Evolutionary conservation across 2,329 filamentous ascomycete genomes (phyloP).

Genomic region (Fusarium sp.): DNA sequence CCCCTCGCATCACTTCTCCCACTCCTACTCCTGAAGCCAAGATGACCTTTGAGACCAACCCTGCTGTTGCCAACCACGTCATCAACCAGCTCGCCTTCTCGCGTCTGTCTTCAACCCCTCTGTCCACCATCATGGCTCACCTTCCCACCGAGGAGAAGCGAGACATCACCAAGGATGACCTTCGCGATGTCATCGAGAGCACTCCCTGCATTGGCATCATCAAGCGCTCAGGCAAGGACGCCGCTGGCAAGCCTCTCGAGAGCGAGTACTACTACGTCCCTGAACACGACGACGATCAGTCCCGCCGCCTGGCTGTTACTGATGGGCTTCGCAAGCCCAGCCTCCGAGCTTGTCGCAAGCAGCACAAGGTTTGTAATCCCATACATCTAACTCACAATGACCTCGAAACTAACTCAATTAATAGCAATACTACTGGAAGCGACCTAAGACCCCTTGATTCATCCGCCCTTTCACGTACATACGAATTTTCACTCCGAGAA

Average conservation of each 20-base stretch:
- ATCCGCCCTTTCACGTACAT: slow-evolving; percentile 22
- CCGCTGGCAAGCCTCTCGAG: slow-evolving; percentile 91
- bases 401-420: slow-evolving; percentile 29
- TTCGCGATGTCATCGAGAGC: slow-evolving; percentile 77
- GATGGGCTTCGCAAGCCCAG: slow-evolving; percentile 89
- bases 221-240: slow-evolving; percentile 90
- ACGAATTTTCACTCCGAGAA: slow-evolving; percentile 10
- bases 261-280: slow-evolving; percentile 98
- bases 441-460: slow-evolving; percentile 66
- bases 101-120: slow-evolving; percentile 87
- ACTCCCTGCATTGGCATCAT: slow-evolving; percentile 90
- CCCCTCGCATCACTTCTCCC: slow-evolving; percentile 38
- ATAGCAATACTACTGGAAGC: slow-evolving; percentile 78
- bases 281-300: slow-evolving; percentile 83
- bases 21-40: slow-evolving; percentile 39
- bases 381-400: neutral
- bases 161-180: slow-evolving; percentile 68
- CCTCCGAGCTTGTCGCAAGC: slow-evolving; percentile 88
- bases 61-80: slow-evolving; percentile 80
- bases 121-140: slow-evolving; percentile 89
- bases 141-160: slow-evolving; percentile 75
- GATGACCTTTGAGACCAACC: slow-evolving; percentile 52
- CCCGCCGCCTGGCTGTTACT: slow-evolving; percentile 83
- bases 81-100: slow-evolving; percentile 97
- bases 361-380: slow-evolving; percentile 82